phyloP scores from a whole-genome alignment of 169 alveolate genomes.

The Plasmodium gaboni region DNA sequence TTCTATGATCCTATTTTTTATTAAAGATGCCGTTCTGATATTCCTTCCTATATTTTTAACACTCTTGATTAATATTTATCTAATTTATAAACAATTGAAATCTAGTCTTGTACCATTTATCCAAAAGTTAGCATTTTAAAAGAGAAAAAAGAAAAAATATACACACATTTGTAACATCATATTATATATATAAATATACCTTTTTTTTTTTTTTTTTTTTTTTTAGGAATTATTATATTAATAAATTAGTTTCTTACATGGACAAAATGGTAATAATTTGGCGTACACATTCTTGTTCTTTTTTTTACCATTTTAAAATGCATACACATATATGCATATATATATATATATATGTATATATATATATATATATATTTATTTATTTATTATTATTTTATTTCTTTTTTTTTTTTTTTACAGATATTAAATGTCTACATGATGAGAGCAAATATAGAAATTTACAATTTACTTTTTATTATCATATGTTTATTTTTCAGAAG shows the following conservation, averaged over 20 bases:
- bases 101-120: slow-evolving; percentile 9
- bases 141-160: not conserved
- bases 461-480: slow-evolving; percentile 62
- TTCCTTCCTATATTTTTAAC: slow-evolving; percentile 70
- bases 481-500: slow-evolving; percentile 65
- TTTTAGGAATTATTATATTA: slow-evolving; percentile 56
- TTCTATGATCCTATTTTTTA: slow-evolving; percentile 60
- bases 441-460: slow-evolving; percentile 73
- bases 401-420: slow-evolving; percentile 11
- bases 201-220: not conserved
- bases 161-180: not conserved
- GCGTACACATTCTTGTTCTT: too few relatives aligned
- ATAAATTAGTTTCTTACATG: slow-evolving; percentile 39
- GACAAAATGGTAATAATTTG: slow-evolving; percentile 30
- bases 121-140: slow-evolving; percentile 19
- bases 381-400: not conserved
- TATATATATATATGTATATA: not conserved
- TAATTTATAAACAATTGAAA: slow-evolving; percentile 59
- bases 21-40: slow-evolving; percentile 62
- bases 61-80: slow-evolving; percentile 41
- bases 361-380: not conserved
- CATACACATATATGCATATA: not conserved
- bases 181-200: not conserved
- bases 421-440: slow-evolving; percentile 38
- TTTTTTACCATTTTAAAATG: too few relatives aligned